Base-by-base conservation (phyloP, 2,329 filamentous ascomycete genomes). In the Conoideocrella luteorostrata region DNA sequence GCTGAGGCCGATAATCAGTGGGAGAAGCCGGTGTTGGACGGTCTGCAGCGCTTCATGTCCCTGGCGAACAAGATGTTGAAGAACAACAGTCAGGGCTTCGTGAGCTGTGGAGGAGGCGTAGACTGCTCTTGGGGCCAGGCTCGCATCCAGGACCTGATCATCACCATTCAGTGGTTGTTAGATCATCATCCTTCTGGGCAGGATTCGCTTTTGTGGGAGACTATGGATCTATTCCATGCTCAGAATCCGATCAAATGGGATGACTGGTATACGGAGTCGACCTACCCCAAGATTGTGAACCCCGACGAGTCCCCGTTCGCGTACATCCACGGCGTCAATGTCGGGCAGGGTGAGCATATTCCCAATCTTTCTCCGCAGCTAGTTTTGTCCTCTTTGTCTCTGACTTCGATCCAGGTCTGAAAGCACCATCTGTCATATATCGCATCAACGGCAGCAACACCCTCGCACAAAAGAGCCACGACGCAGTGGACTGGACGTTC, bases 51-150 rank as follows among this genome's bases (percentile, higher is more conserved):
- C 6, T 56, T 56, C 42, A 56, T 74, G 29, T 52, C 59, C 4
- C 56, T 80, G 4, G 70, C 71, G 52, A 66, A 80, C 49, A 57
- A 56, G 24, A 82, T 82, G 77, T 64, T 82, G 15, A 60, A 64
- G 43, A 56, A 78, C 44, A 68, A 77, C 49, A 70, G 69, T 35
- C 68, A 67, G 2, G 77, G 77, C 0, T 68, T 75, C 42, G 57
- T 74, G 13, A 63, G 63, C 40, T 69, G 70, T 23, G 52, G 59
- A 1, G 65, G 65, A 2, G 67, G 72, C 44, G 53, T 62, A 11
- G 42, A 56, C 50, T 51, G 60, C 56, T 35, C 59, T 54, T 56
- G 66, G 65, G 26, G 55, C 49, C 21, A 56, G 22, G 60, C 55
- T 17, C 56, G 66, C 13, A 58, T 63, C 18, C 65, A 68, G 26